Conservation (phyloP, 139 green algal genomes). For the Trebouxia sp. region DNA sequence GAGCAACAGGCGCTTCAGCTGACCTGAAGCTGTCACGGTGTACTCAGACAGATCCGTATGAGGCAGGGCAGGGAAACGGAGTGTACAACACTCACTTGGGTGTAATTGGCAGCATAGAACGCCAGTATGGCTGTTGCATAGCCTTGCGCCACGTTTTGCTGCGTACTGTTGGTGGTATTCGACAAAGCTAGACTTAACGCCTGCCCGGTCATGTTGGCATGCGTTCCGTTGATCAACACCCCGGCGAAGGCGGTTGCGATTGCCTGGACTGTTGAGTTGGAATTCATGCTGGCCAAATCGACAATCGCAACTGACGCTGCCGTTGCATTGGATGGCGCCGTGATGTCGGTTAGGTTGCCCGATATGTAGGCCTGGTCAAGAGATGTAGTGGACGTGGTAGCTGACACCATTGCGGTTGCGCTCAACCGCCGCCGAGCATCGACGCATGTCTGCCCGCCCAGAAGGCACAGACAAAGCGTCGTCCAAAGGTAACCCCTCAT, state of each 20-base stretch:
- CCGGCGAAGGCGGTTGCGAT: slow-evolving; percentile 9
- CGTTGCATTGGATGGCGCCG: neutral
- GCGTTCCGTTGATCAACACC: slow-evolving; percentile 7
- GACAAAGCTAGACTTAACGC: slow-evolving; percentile 1
- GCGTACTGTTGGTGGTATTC: neutral
- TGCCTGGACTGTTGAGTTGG: neutral
- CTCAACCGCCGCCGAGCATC: slow-evolving; percentile 10
- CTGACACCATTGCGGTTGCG: neutral
- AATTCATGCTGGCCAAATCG: neutral
- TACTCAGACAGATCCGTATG: too few relatives aligned
- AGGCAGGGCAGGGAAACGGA: too few relatives aligned
- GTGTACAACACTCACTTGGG: neutral
- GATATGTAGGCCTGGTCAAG: slow-evolving; percentile 20
- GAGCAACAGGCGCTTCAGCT: too few relatives aligned
- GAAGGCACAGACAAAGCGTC: neutral
- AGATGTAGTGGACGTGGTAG: neutral
- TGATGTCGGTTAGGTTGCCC: neutral
- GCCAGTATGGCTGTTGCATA: slow-evolving; percentile 6
- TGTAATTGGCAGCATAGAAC: slow-evolving; percentile 10
- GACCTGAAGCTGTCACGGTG: too few relatives aligned
- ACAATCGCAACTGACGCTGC: neutral
- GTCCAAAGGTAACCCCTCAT: neutral
- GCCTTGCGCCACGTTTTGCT: slow-evolving; percentile 7
- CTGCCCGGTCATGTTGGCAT: slow-evolving; percentile 2
- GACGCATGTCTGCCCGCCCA: neutral